These are phyloP conservation scores for Ganoderma multipileum DNA, from an alignment of 1,284 basidiomycete genomes.

Conservation along the genomic window DNA sequence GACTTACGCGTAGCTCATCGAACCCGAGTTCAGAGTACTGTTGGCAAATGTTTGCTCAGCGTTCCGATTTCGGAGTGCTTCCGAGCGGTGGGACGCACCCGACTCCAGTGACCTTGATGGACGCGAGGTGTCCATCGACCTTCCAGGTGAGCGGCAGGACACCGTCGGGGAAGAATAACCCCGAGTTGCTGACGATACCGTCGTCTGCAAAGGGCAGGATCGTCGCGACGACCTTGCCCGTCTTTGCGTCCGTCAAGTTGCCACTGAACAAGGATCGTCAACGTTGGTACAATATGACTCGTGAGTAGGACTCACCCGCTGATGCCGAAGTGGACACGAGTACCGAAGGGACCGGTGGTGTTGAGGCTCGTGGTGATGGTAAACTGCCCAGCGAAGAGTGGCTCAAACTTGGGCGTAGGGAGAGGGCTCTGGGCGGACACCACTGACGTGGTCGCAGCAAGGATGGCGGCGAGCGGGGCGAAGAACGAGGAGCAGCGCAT, in stretches of 20 bases:
- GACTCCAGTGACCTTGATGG: neutral
- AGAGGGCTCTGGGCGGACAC: neutral
- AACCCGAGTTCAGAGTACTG: neutral
- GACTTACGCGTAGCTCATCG: constrained; percentile 2
- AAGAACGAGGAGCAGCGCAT: neutral
- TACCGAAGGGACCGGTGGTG: neutral
- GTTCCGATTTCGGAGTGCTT: neutral
- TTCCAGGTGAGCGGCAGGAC: neutral
- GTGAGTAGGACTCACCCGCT: neutral
- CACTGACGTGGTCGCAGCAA: neutral
- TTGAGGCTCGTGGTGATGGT: neutral
- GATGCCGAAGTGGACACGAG: neutral
- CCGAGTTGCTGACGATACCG: neutral
- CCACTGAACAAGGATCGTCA: neutral
- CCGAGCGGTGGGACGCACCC: neutral
- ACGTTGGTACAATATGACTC: neutral
- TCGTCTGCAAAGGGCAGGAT: neutral
- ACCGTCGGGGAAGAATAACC: neutral
- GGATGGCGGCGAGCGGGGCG: neutral
- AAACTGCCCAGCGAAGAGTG: neutral
- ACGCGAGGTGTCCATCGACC: neutral
- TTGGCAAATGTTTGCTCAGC: neutral
- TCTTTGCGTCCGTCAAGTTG: constrained; percentile 3
- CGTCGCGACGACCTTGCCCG: neutral
- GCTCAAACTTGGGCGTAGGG: neutral